A percentile compares a stretch with the other conserved stretches of the same genome.
Evolutionary conservation across 768 basidiomycete genomes (phyloP).

Genomic region (Postia placenta): DNA sequence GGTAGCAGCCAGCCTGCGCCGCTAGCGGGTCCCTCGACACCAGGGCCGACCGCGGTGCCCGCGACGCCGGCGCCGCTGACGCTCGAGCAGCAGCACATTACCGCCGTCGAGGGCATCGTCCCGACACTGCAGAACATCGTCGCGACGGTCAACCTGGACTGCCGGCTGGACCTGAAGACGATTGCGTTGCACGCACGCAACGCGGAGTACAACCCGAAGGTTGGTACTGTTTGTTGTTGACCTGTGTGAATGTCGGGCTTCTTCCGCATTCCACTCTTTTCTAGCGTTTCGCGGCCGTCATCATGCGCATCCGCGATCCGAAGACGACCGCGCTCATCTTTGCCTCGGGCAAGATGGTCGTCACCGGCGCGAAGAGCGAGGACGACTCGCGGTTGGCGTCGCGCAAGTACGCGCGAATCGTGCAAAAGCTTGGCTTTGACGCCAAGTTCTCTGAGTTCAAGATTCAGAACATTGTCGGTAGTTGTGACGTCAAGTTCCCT

Average conservation of each 20-base stretch:
- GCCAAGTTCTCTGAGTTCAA: conserved; percentile 99
- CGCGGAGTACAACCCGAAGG: conserved; percentile 99
- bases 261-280: conserved; percentile 45
- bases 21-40: conserved; percentile 53
- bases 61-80: conserved; percentile 71
- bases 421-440: conserved; percentile 98
- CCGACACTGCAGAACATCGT: conserved; percentile 99
- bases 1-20: conserved; percentile 30
- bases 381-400: conserved; percentile 96
- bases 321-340: conserved; percentile 99
- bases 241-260: conserved; percentile 52
- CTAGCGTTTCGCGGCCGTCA: conserved; percentile 99
- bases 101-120: conserved; percentile 95
- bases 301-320: conserved; percentile 99
- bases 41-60: conserved; percentile 43
- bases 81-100: conserved; percentile 91
- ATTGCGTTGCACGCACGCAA: conserved; percentile 97
- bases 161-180: conserved; percentile 94
- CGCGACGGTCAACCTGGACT: conserved; percentile 97
- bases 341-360: conserved; percentile 99
- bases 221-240: conserved; percentile 52
- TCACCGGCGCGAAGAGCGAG: conserved; percentile 98
- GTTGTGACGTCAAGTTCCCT: conserved; percentile 98
- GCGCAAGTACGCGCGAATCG: conserved; percentile 97
- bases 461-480: conserved; percentile 98